Evolutionary conservation across 192 early-diverging fungal genomes (phyloP), one percentile per base, ranked within the genome.

Genomic region (Linnemannia hyalina): DNA sequence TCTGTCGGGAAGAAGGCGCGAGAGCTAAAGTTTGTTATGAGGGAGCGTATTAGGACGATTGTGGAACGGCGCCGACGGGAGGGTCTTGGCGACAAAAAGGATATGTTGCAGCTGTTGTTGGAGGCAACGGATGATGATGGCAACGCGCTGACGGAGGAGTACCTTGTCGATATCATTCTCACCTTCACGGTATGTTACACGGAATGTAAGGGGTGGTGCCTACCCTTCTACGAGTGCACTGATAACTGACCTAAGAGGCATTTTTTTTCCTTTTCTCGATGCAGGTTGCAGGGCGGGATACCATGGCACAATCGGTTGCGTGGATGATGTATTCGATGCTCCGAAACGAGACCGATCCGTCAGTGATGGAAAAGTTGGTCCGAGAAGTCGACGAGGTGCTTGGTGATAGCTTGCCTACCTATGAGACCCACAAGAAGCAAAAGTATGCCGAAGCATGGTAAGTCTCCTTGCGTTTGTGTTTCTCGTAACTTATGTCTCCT

Each of bases 271-370:
- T 11, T 49, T 41, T 41, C 1, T 46, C 29, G 32, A 18, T 74
- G 1, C 26, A 76, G 65, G 26, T 54, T 2, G 85, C 85, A 63
- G 87, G 87, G 52, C 84, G 93, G 76, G 88, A 93, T 88, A 88
- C 93, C 47, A 92, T 92, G 49, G 88, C 95, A 15, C 88, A 80
- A 20, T 75, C 81, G 22, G 81, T 93, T n/a, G 63, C 86, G 15
- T 93, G 93, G 92, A 88, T 91, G 57, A 71, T 93, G 29, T 90
- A 80, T 54, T 41, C 83, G 26, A 38, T 80, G 11, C 32, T 76
- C 68, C 57, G 81, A 22, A 74, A 93, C 11, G 73, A 75, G 44
- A 71, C 77, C 49, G 68, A 90, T 68, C 86, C 88, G 4, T 32
- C 69, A 2, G 23, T 80, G 13, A 65, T 83, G 26, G 46, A 80